Conservation (phyloP, 179 eudicot genomes). For the Heliamphora pulchella region DNA sequence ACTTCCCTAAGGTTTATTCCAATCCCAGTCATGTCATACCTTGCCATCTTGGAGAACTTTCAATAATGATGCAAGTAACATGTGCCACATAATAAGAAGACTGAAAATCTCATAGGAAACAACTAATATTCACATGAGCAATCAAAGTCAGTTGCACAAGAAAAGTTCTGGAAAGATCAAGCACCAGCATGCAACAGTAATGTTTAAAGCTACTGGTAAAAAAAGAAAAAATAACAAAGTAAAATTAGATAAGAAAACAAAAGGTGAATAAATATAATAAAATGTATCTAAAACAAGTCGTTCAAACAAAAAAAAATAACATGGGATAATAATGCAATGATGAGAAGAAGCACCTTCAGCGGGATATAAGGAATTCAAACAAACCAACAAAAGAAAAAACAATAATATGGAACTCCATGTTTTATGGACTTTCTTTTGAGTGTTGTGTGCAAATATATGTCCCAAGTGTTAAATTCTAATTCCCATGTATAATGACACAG, state of each 20-base stretch:
- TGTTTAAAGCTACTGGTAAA: not conserved
- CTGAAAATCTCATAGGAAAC: conserved; percentile 31
- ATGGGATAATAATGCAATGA: not conserved
- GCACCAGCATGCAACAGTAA: not conserved
- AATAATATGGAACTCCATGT: no score
- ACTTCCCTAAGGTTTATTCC: conserved; percentile 88
- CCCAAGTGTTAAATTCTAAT: no score
- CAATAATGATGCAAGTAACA: conserved; percentile 37
- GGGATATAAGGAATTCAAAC: not conserved
- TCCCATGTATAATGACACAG: no score
- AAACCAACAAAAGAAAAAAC: not conserved
- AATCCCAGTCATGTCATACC: conserved; percentile 95
- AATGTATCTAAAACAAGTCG: not conserved
- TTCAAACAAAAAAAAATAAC: not conserved
- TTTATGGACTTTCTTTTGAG: no score
- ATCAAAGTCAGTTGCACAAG: conserved; percentile 7
- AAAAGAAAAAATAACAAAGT: not conserved
- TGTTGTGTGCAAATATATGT: no score
- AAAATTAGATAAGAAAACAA: not conserved
- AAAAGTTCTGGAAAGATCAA: not conserved
- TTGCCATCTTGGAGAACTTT: conserved; percentile 98
- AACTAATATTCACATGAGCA: conserved; percentile 18
- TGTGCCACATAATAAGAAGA: conserved; percentile 62
- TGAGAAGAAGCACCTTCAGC: not conserved
- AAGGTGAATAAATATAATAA: not conserved